Evolutionary conservation across 2,329 filamentous ascomycete genomes (phyloP).

Genomic region (Ustilaginoidea virens): DNA sequence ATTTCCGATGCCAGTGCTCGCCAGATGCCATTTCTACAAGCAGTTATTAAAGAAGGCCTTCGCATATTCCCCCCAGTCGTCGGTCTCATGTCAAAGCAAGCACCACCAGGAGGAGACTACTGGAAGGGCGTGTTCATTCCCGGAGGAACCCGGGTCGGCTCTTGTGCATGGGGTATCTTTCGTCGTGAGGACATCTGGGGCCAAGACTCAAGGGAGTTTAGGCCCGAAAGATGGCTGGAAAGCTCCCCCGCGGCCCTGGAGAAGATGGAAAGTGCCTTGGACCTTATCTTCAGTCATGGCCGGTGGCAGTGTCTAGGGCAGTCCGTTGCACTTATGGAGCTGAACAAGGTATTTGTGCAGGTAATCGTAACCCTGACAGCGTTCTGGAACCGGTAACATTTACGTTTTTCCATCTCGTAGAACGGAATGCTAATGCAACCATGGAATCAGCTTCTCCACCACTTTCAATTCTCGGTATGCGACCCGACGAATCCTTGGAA

Average conservation of each 20-base stretch:
- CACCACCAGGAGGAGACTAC: slow-evolving; percentile 2
- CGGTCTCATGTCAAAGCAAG: slow-evolving; percentile 8
- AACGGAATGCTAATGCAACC: background rate
- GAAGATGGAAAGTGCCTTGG: slow-evolving; percentile 19
- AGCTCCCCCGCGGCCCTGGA: slow-evolving; percentile 9
- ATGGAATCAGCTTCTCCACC: slow-evolving; percentile 4
- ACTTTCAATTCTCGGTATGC: slow-evolving; percentile 5
- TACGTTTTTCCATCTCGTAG: too few species aligned
- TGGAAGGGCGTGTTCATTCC: slow-evolving; percentile 13
- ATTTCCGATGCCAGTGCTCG: slow-evolving; percentile 18
- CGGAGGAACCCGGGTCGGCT: slow-evolving; percentile 15
- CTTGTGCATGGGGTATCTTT: slow-evolving; percentile 16
- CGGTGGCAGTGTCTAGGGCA: slow-evolving; percentile 16
- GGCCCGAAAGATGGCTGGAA: slow-evolving; percentile 23
- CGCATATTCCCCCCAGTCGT: slow-evolving; percentile 21
- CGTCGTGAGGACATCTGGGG: slow-evolving; percentile 18
- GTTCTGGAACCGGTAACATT: too few species aligned
- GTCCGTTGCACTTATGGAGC: slow-evolving; percentile 15
- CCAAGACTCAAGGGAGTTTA: slow-evolving; percentile 16
- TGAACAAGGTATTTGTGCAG: slow-evolving; percentile 19
- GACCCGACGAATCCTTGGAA: slow-evolving; percentile 4
- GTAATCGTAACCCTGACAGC: too few species aligned
- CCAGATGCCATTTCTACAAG: slow-evolving; percentile 25
- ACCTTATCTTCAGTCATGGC: slow-evolving; percentile 11
- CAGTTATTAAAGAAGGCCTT: slow-evolving; percentile 32